A percentile compares a stretch with the other conserved stretches of the same genome.
Conservation (phyloP, 2,329 filamentous ascomycete species). For the Plectosphaerella plurivora region DNA sequence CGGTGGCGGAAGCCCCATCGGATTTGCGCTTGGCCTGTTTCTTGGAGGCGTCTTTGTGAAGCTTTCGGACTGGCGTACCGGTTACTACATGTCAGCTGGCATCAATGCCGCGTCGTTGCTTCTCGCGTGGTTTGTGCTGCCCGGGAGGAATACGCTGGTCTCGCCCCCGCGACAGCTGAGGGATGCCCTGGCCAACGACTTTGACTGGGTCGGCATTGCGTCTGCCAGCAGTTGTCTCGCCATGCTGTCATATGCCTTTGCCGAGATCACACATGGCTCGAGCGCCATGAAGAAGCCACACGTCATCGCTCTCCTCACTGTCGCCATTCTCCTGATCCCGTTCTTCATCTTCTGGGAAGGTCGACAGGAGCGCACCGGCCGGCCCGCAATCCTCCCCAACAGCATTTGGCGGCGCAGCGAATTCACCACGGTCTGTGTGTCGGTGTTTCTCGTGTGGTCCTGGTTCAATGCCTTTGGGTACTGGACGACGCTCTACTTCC, state of each 20-base stretch:
- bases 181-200: constrained; percentile 27
- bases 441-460: constrained; percentile 41
- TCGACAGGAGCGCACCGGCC: constrained; percentile 37
- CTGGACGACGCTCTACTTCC: constrained; percentile 46
- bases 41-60: constrained; percentile 45
- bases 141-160: constrained; percentile 11
- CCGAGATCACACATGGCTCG: background rate
- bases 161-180: constrained; percentile 19
- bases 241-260: constrained; percentile 45
- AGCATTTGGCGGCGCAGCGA: constrained; percentile 50
- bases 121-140: constrained; percentile 30
- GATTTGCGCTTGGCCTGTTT: constrained; percentile 44
- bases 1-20: constrained; percentile 39
- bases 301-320: constrained; percentile 38
- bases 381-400: constrained; percentile 57
- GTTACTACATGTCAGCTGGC: constrained; percentile 33
- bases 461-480: constrained; percentile 42
- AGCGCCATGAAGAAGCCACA: constrained; percentile 28
- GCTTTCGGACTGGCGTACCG: constrained; percentile 41
- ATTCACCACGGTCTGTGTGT: constrained; percentile 51
- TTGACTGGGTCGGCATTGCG: constrained; percentile 49
- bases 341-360: constrained; percentile 52
- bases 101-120: constrained; percentile 30
- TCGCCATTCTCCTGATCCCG: constrained; percentile 37
- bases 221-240: constrained; percentile 41